Evolutionary conservation across 2,329 filamentous ascomycete genomes (phyloP), one percentile per base, ranked within the genome.

Genomic region (Bipolaris sorokiniana): DNA sequence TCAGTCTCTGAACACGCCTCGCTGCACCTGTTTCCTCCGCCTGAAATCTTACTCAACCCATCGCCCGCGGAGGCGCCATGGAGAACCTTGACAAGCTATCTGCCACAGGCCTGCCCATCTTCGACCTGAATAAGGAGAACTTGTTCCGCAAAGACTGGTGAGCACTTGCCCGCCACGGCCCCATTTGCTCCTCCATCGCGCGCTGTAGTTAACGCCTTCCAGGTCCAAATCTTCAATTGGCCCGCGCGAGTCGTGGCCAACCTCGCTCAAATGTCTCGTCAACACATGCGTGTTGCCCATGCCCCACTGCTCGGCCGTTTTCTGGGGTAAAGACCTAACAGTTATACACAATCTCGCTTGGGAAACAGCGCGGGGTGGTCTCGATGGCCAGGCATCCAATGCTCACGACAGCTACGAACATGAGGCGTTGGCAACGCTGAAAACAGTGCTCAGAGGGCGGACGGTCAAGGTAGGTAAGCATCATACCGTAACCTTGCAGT

Each of bases 261-360:
- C 56, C 3, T 41, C 72, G 1, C 68, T 76, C 33, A 64, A 54
- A 48, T 68, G 64, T 46, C 69, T 75, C 45, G 68, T 75, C 45
- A 68, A 70, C 58, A 65, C 68, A 13, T 79, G 77, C 26, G 60
- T 80, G 16, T 67, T 76, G 16, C 74, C 77, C 11, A 72, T 81
- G 47, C 68, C 74, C 10, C 77, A 80, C 56, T 75, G 77, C 10
- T 66, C 77, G 3, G 78, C 77, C 40, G 69, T 81, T 20, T 79
- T 79, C 61, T 80, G 78, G 78, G 75, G 75, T 15, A 59, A 71
- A 9, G 69, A 77, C 10, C 65, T 78, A 20, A 58, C 69, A 9
- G 68, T 78, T 11, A 65, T 80, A 6, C 74, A 79, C 62, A 81
- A 81, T 54, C 50, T 77, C 13, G 73, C 75, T 5, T 81, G 79